phyloP scores from a whole-genome alignment of 106 monocot genomes.

The Acorus gramineus region DNA sequence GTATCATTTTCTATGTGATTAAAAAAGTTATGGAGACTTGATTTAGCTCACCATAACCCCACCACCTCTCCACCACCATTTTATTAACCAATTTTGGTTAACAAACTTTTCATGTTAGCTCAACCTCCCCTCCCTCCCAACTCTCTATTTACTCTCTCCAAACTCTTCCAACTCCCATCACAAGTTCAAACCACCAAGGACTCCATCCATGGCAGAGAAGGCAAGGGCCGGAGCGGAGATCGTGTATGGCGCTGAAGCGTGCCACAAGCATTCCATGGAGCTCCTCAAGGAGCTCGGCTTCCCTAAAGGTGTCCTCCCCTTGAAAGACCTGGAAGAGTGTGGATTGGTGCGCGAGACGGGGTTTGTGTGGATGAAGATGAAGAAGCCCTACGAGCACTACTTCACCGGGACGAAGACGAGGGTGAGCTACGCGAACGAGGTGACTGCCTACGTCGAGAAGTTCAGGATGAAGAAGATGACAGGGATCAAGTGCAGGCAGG shows the following conservation, averaged over 20 bases:
- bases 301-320: conserved; percentile 39
- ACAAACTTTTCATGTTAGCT: too few species aligned
- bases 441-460: conserved; percentile 42
- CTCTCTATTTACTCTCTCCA: too few species aligned
- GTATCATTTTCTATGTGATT: too few species aligned
- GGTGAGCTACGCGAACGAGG: conserved; percentile 39
- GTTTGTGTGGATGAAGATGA: conserved; percentile 88
- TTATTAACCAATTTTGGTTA: too few species aligned
- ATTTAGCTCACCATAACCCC: too few species aligned
- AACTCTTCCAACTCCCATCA: too few species aligned
- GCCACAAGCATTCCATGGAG: conserved; percentile 44
- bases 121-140: too few species aligned
- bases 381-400: conserved; percentile 42
- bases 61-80: too few species aligned
- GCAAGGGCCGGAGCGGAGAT: conserved; percentile 47
- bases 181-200: too few species aligned
- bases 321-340: conserved; percentile 46
- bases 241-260: conserved; percentile 38
- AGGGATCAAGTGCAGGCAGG: conserved; percentile 69
- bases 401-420: conserved; percentile 35
- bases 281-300: conserved; percentile 43
- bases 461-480: conserved; percentile 59
- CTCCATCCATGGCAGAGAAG: neutral
- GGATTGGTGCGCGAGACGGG: conserved; percentile 60
- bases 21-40: too few species aligned